phyloP scores from a whole-genome alignment of 2,329 filamentous ascomycete species.

The Fusarium papillatum region DNA sequence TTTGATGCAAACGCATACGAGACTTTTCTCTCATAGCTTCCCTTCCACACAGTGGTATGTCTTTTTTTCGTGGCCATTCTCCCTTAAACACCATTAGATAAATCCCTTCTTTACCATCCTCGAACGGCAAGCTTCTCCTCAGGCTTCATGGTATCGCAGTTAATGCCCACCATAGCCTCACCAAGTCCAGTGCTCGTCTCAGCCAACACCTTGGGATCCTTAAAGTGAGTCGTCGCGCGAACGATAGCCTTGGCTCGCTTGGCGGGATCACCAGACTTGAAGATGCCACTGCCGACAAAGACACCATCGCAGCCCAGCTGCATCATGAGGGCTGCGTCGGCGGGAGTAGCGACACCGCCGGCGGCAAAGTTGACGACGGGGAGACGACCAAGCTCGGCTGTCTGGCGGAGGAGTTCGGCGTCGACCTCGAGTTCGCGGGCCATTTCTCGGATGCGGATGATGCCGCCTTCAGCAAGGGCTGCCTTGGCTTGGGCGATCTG shows the following conservation, averaged over 20 bases:
- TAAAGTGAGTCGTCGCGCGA: constrained; percentile 91
- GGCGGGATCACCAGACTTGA: constrained; percentile 93
- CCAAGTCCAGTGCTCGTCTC: constrained; percentile 90
- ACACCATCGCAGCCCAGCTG: constrained; percentile 98
- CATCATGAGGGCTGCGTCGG: constrained; percentile 98
- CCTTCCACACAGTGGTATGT: not conserved
- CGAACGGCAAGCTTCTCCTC: constrained; percentile 87
- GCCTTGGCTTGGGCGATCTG: constrained; percentile 87
- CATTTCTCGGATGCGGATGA: constrained; percentile 72
- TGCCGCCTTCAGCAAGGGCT: constrained; percentile 71
- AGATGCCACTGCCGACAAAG: constrained; percentile 97
- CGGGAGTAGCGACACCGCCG: constrained; percentile 98
- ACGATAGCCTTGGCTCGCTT: constrained; percentile 96
- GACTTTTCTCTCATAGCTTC: constrained; percentile 7
- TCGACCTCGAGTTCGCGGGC: constrained; percentile 88
- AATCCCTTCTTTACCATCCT: constrained; percentile 76
- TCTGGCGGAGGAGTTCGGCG: constrained; percentile 85
- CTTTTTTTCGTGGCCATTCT: not conserved
- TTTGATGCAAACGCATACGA: constrained; percentile 16
- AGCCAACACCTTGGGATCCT: constrained; percentile 86
- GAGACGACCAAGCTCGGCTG: constrained; percentile 86
- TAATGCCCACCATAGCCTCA: constrained; percentile 99
- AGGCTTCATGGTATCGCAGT: constrained; percentile 82
- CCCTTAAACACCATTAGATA: constrained; percentile 19
- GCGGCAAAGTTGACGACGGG: constrained; percentile 99